phyloP scores from a whole-genome alignment of 805 yeast genomes.

The Ogataea corticis region DNA sequence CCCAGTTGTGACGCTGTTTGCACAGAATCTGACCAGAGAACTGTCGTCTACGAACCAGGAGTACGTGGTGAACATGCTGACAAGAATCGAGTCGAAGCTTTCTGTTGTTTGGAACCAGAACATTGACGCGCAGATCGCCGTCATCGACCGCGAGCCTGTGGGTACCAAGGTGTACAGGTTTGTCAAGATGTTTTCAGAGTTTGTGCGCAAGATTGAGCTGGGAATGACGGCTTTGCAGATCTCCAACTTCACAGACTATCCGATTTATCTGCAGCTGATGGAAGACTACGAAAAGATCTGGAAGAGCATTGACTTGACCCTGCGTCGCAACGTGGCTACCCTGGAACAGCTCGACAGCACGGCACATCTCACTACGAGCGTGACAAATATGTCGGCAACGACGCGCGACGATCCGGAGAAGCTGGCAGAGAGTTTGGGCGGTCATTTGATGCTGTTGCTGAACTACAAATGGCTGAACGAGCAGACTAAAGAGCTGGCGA shows the following conservation, averaged over 20 bases:
- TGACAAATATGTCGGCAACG: constrained; percentile 2
- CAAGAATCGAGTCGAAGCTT: constrained; percentile 52
- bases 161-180: constrained; percentile 39
- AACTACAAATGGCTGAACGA: constrained; percentile 56
- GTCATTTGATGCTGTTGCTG: constrained; percentile 46
- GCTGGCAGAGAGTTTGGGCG: constrained; percentile 10
- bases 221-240: constrained; percentile 20
- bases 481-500: constrained; percentile 31
- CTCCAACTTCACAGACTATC: constrained; percentile 13
- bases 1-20: constrained; percentile 42
- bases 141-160: constrained; percentile 33
- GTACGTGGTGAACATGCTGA: constrained; percentile 51
- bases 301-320: constrained; percentile 20
- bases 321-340: constrained; percentile 14
- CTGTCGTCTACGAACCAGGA: constrained; percentile 62
- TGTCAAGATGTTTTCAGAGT: constrained; percentile 48
- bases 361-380: constrained; percentile 8
- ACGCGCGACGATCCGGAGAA: background rate
- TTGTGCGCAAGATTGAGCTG: constrained; percentile 42
- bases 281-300: constrained; percentile 26
- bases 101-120: constrained; percentile 58
- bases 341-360: constrained; percentile 8
- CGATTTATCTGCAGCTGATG: constrained; percentile 17
- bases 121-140: constrained; percentile 51
- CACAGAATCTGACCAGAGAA: constrained; percentile 41